These are phyloP conservation scores for Penicillium angulare DNA, from an alignment of 495 filamentous ascomycete genomes.

Conservation along the genomic window DNA sequence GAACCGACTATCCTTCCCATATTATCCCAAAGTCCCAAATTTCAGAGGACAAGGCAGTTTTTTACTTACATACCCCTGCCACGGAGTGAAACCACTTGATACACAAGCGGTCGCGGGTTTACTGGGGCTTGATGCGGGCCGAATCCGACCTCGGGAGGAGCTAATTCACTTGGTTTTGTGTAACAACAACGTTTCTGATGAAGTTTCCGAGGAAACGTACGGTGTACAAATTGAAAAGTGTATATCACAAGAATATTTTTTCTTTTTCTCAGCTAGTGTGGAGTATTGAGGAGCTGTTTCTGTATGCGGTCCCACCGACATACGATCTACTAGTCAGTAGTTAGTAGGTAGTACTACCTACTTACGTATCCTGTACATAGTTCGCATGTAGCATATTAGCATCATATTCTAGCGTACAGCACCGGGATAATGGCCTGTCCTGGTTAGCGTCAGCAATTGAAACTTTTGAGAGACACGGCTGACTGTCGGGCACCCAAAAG, in stretches of 20 bases:
- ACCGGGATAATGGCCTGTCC: slow-evolving; percentile 15
- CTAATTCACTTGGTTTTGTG: too few species aligned
- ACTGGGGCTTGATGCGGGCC: slow-evolving; percentile 18
- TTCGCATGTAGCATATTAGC: too few species aligned
- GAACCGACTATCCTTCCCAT: background rate
- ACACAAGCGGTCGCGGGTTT: slow-evolving; percentile 4
- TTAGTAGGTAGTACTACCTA: too few species aligned
- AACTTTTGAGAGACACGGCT: background rate
- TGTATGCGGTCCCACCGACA: slow-evolving; percentile 1
- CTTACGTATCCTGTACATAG: too few species aligned
- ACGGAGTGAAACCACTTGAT: slow-evolving; percentile 14
- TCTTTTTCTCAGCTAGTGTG: background rate
- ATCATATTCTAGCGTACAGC: background rate
- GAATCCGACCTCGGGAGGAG: too few species aligned
- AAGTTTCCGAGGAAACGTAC: background rate
- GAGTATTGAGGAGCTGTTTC: background rate
- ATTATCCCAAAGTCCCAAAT: background rate
- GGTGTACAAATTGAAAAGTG: background rate
- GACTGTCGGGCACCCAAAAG: slow-evolving; percentile 7
- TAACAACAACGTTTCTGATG: too few species aligned
- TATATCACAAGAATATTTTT: too few species aligned
- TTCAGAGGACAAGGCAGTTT: background rate
- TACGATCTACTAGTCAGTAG: slow-evolving; percentile 2
- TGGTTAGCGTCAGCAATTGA: slow-evolving; percentile 9
- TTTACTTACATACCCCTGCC: too few species aligned